Base-by-base conservation (phyloP, 345 rosid genomes). In the Bretschneidera sinensis region DNA sequence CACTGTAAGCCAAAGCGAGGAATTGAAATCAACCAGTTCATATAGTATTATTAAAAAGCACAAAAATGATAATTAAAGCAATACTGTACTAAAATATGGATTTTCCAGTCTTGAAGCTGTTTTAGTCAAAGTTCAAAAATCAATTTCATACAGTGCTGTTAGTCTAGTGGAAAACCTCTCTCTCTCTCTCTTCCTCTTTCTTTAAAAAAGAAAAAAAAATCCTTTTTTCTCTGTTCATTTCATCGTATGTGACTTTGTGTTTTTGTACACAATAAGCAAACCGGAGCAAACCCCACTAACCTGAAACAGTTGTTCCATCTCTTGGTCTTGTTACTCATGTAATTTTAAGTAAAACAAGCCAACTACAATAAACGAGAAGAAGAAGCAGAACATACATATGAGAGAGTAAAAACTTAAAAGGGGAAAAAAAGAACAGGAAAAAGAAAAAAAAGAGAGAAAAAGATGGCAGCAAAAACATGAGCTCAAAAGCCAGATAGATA, bases 231-330 rank as follows among this genome's bases (percentile, higher is more conserved):
- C 45, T 39, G 52, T 19, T 20, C n/a, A 24, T 69, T 55, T 67
- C 70, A 35, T 69, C 79, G 71, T 66, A 71, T 60, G 79, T 86
- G 85, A 77, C 79, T 85, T 66, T 85, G 88, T 22, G 22, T 74
- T 77, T 78, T 75, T 77, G 68, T 73, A 75, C 83, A 67, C 68
- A 60, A 54, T 55, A 62, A 76, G 78, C 72, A 67, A 74, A 63
- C 69, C 24, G 57, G 51, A 55, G 53, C 55, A 59, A 62, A 59
- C 1, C 58, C 54, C 67, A 61, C 55, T 45, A 52, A 60, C 50
- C 20, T 31, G 25, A 60, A 57, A 65, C 54, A 18, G 51, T 59
- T 24, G 20, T 20, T 52, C 48, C 13, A 8, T 49, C 1, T 5
- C 45, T 39, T 39, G 1, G 15, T 39, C 16, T 13, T 39, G 3